These are phyloP conservation scores for Aspergillus udagawae DNA, from an alignment of 2,329 filamentous ascomycete species.

Conservation along the genomic window DNA sequence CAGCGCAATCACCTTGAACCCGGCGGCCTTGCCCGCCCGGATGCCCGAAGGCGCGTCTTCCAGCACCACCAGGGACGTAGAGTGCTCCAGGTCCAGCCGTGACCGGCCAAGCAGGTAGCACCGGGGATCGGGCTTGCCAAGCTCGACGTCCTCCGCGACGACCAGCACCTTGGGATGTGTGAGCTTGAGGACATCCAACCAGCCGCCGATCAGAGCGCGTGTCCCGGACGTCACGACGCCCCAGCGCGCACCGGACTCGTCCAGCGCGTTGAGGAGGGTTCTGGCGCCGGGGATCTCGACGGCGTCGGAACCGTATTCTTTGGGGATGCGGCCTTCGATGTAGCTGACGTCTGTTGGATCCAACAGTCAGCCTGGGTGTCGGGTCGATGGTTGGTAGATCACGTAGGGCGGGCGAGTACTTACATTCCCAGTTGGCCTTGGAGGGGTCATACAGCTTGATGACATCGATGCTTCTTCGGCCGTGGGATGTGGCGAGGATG, in stretches of 20 bases:
- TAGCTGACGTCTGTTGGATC: slow-evolving; percentile 63
- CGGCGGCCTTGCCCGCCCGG: slow-evolving; percentile 75
- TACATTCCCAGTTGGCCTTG: slow-evolving; percentile 91
- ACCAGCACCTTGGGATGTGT: slow-evolving; percentile 64
- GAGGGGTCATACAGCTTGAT: slow-evolving; percentile 74
- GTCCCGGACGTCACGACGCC: slow-evolving; percentile 78
- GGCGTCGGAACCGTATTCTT: slow-evolving; percentile 71
- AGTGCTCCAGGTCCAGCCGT: slow-evolving; percentile 50
- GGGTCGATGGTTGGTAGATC: background rate
- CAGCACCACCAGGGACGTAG: slow-evolving; percentile 64
- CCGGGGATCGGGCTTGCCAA: slow-evolving; percentile 72
- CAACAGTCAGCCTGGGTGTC: background rate
- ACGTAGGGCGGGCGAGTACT: slow-evolving; percentile 37
- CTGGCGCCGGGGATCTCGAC: slow-evolving; percentile 82
- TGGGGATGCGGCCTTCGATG: slow-evolving; percentile 74
- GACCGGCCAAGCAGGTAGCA: slow-evolving; percentile 68
- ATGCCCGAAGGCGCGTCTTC: slow-evolving; percentile 90
- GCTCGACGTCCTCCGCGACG: slow-evolving; percentile 69
- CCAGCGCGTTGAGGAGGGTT: slow-evolving; percentile 63
- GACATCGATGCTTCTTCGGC: slow-evolving; percentile 81
- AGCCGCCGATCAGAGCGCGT: slow-evolving; percentile 61
- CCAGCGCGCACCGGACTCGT: slow-evolving; percentile 65
- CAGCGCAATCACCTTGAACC: slow-evolving; percentile 79
- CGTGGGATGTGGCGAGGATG: slow-evolving; percentile 88
- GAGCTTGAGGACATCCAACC: slow-evolving; percentile 65